Base-by-base conservation (phyloP, 257 asterid genomes). In the Perilla frutescens region DNA sequence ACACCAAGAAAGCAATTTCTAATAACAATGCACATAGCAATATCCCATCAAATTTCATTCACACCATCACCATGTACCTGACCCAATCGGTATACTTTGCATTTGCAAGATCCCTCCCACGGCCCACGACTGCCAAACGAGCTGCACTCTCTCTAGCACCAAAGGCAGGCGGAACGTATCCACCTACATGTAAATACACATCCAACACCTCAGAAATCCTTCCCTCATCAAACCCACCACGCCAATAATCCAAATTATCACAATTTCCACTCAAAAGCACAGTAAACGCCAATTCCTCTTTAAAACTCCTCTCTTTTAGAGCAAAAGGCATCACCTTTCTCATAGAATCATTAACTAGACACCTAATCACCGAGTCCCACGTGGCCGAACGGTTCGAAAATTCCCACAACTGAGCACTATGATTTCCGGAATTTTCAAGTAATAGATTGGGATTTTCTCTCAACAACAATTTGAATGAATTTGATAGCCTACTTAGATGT, bases 61-160 rank as follows among this genome's bases (percentile, higher is more conserved):
- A 39, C 32, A 55, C n/a, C 50, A 40, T 32, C 51, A 61, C 7
- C 26, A 72, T 53, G 47, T 74, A 95, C 98, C 99, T 80, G 67
- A 92, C 96, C 98, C 97, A 95, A 53, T 85, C 88, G 7, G 97
- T 84, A 85, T 95, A 87, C 81, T 95, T 95, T 1, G 98, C 99
- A 81, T 80, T 84, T 0, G 98, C 94, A 50, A 76, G 81, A 72
- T 85, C 88, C 80, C 99, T 89, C 5, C 97, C 98, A 41, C 53
- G 84, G 2, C 99, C 96, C 11, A 89, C 98, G 8, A 90, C 80
- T 8, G 98, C 99, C 86, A 92, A 79, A 74, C 54, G 87, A 3
- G 91, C 92, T 5, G 84, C 92, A 71, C 81, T 83, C 58, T 80
- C 88, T 64, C 56, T 62, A 75, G 49, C 75, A 49, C 97, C 98